Base-by-base conservation (phyloP, 495 filamentous ascomycete species). In the Cladorrhinum samala region DNA sequence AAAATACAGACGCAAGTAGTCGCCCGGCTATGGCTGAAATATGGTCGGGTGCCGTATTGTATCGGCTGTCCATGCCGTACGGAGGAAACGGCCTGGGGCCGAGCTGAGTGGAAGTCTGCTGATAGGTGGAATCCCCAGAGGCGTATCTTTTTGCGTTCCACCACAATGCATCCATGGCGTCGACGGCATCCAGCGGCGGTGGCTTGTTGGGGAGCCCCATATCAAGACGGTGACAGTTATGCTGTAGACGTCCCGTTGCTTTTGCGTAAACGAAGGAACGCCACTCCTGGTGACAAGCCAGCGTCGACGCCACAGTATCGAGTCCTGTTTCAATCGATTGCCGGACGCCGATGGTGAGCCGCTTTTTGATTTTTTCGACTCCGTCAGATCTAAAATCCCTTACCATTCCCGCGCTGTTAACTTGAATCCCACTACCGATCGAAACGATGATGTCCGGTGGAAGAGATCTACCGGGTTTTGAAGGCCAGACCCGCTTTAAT, bases 121-220 rank as follows among this genome's bases (percentile, higher is more conserved):
- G n/a, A n/a, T n/a, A n/a, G n/a, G n/a, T n/a, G n/a, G n/a, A n/a
- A n/a, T n/a, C n/a, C n/a, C n/a, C n/a, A n/a, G n/a, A n/a, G n/a
- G n/a, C n/a, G n/a, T n/a, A n/a, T n/a, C n/a, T n/a, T n/a, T n/a
- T n/a, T n/a, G n/a, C n/a, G n/a, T n/a, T n/a, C n/a, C n/a, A n/a
- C n/a, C 5, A 33, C 27, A 33, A 11, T 11, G 5, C 27, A 1
- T 42, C 4, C 45, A 55, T 57, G 23, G 49, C 37, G 11, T 49
- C 39, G 9, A 69, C 63, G 18, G 56, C 62, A 42, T 71, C 67
- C 9, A 71, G 49, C 13, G 41, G 38, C 0, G 67, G 68, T 8
- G 59, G 60, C 45, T 53, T 51, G 24, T 51, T 23, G 18, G 45
- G 23, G 8, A 64, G 54, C 9, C 56, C 48, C 33, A 65, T 55